These are phyloP conservation scores for Curvularia sp. DNA, from an alignment of 2,329 filamentous ascomycete genomes.

Conservation along the genomic window DNA sequence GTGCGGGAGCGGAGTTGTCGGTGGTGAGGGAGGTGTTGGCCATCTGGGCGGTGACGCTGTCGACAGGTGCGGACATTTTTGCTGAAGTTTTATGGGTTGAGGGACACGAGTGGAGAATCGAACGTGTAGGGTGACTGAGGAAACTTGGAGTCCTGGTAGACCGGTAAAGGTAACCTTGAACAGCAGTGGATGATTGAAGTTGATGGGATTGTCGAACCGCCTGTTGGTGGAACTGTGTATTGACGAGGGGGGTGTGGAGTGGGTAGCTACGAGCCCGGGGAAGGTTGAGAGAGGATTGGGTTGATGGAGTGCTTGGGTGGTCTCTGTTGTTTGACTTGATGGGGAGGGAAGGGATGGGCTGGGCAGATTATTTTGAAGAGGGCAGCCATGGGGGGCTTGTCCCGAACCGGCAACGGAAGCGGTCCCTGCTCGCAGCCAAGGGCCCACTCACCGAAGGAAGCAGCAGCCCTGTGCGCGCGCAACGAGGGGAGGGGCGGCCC, in stretches of 20 bases:
- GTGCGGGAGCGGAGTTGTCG: slow-evolving; percentile 29
- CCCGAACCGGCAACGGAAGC: slow-evolving; percentile 36
- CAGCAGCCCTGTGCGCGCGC: slow-evolving; percentile 23
- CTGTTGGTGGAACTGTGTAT: slow-evolving; percentile 55
- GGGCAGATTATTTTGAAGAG: slow-evolving; percentile 26
- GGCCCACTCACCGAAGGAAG: slow-evolving; percentile 28
- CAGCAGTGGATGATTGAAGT: slow-evolving; percentile 39
- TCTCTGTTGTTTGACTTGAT: slow-evolving; percentile 47
- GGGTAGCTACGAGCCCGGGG: slow-evolving; percentile 59
- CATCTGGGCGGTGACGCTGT: slow-evolving; percentile 77
- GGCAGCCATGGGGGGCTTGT: slow-evolving; percentile 31
- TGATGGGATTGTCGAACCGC: slow-evolving; percentile 55
- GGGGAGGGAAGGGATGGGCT: slow-evolving; percentile 34
- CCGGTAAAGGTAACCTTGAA: slow-evolving; percentile 51
- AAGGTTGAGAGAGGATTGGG: slow-evolving; percentile 40
- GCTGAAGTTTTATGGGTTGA: slow-evolving; percentile 59
- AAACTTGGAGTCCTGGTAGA: slow-evolving; percentile 55
- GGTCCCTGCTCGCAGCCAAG: slow-evolving; percentile 30
- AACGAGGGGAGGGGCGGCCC: slow-evolving; percentile 13
- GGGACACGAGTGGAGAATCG: slow-evolving; percentile 58
- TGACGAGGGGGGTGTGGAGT: slow-evolving; percentile 59
- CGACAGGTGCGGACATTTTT: slow-evolving; percentile 86
- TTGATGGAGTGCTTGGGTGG: slow-evolving; percentile 40
- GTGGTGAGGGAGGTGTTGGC: slow-evolving; percentile 70
- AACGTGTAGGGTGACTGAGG: slow-evolving; percentile 47